Percentiles rank a stretch among this genome's conserved stretches.
Evolutionary conservation across 805 yeast species (phyloP).

Genomic region (Myxozyma lipomycoides): DNA sequence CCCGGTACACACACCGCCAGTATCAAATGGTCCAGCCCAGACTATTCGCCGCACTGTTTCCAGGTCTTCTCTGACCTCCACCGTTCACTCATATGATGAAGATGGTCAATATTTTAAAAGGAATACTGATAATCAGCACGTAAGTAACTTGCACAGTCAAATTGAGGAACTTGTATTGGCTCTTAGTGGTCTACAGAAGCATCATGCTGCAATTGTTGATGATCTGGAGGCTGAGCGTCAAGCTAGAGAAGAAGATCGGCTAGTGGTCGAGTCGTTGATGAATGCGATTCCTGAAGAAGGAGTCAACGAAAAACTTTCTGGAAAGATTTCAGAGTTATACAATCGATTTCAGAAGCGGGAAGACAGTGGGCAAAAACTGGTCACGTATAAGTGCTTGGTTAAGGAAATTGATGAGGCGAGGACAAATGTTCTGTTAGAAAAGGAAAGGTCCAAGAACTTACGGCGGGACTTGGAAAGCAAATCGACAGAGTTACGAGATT

Average conservation of each 20-base stretch:
- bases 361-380: slow-evolving; percentile 5
- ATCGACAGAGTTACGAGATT: slow-evolving; percentile 23
- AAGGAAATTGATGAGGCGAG: slow-evolving; percentile 20
- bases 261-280: slow-evolving; percentile 8
- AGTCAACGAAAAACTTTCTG: background rate
- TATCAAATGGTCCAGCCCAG: background rate
- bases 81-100: slow-evolving; percentile 9
- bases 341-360: background rate
- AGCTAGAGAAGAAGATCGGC: slow-evolving; percentile 23
- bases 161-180: slow-evolving; percentile 28
- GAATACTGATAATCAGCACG: background rate
- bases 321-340: background rate
- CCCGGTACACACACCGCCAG: slow-evolving; percentile 4
- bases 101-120: slow-evolving; percentile 2
- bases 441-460: slow-evolving; percentile 14
- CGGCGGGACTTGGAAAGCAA: slow-evolving; percentile 22
- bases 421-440: slow-evolving; percentile 14
- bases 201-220: slow-evolving; percentile 23
- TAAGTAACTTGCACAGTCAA: slow-evolving; percentile 21
- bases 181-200: slow-evolving; percentile 21
- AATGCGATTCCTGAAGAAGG: background rate
- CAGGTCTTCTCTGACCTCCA: slow-evolving; percentile 12
- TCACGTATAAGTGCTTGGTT: slow-evolving; percentile 20
- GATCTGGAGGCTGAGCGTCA: slow-evolving; percentile 27
- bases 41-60: slow-evolving; percentile 6